Evolutionary conservation across 805 yeast species (phyloP).

Genomic region (Sugiyamaella chiloensis): DNA sequence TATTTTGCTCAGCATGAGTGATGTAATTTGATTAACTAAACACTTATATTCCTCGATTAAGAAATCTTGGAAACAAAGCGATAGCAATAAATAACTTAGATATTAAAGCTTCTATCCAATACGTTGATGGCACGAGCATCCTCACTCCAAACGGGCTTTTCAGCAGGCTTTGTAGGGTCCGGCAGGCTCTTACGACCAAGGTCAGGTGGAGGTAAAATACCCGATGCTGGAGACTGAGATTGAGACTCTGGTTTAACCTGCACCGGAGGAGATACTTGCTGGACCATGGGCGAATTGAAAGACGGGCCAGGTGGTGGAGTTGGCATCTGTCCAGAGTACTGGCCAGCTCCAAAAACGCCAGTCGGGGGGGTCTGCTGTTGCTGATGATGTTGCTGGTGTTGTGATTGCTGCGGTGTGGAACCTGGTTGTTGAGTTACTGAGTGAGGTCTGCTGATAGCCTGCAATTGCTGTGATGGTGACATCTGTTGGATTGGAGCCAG

Average conservation of each 20-base stretch:
- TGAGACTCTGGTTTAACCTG: slow-evolving; percentile 1
- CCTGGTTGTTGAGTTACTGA: background rate
- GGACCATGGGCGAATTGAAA: slow-evolving; percentile 3
- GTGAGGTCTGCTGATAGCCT: background rate
- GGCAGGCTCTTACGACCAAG: background rate
- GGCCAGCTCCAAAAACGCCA: slow-evolving; percentile 1
- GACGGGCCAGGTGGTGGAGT: slow-evolving; percentile 9
- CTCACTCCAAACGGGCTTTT: slow-evolving; percentile 30
- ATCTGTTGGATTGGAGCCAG: slow-evolving; percentile 4
- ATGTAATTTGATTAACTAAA: no score
- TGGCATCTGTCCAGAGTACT: slow-evolving; percentile 5
- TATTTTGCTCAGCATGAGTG: no score
- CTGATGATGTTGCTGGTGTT: slow-evolving; percentile 11
- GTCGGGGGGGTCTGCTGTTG: no score
- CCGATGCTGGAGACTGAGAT: slow-evolving; percentile 6
- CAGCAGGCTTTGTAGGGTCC: slow-evolving; percentile 5
- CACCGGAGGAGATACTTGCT: slow-evolving; percentile 9
- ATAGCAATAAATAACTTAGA: slow-evolving; percentile 11
- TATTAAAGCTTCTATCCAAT: slow-evolving; percentile 27
- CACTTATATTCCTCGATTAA: no score
- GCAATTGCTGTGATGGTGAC: slow-evolving; percentile 1
- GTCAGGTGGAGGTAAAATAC: slow-evolving; percentile 5
- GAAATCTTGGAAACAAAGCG: no score
- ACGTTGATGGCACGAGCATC: slow-evolving; percentile 33
- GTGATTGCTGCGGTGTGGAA: slow-evolving; percentile 1